phyloP scores from a whole-genome alignment of 768 basidiomycete genomes.

The Pisolithus albus region DNA sequence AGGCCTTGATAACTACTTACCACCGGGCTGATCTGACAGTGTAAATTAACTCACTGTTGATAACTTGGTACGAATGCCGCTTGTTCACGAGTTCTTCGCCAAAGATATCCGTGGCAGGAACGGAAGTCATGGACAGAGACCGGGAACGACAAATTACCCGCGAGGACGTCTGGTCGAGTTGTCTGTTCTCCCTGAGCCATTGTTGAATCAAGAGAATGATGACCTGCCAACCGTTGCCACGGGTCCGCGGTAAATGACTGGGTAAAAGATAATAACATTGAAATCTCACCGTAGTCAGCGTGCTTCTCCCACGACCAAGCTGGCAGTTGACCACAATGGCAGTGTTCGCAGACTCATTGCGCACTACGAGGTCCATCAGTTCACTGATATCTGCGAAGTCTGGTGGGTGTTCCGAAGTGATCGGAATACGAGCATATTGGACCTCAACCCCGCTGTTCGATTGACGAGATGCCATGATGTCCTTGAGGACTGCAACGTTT shows the following conservation, averaged over 20 bases:
- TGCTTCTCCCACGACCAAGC: slow-evolving; percentile 87
- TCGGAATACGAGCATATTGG: slow-evolving; percentile 78
- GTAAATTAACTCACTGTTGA: slow-evolving; percentile 64
- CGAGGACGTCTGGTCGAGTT: slow-evolving; percentile 26
- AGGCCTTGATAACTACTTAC: slow-evolving; percentile 44
- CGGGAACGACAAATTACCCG: slow-evolving; percentile 29
- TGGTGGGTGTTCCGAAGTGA: slow-evolving; percentile 83
- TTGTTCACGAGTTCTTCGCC: slow-evolving; percentile 21
- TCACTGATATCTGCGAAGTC: slow-evolving; percentile 71
- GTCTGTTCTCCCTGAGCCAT: slow-evolving; percentile 55
- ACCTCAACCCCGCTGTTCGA: slow-evolving; percentile 49
- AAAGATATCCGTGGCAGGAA: slow-evolving; percentile 19
- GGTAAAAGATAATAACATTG: neutral
- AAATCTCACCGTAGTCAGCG: slow-evolving; percentile 68
- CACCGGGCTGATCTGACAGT: neutral
- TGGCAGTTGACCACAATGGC: slow-evolving; percentile 95
- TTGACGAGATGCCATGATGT: slow-evolving; percentile 68
- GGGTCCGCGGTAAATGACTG: neutral
- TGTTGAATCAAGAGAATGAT: slow-evolving; percentile 76
- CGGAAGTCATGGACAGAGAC: slow-evolving; percentile 35
- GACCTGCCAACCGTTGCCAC: slow-evolving; percentile 39
- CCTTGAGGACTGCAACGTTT: slow-evolving; percentile 76
- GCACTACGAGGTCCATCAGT: slow-evolving; percentile 71
- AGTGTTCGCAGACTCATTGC: slow-evolving; percentile 57
- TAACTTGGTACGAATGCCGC: slow-evolving; percentile 74